phyloP scores from a whole-genome alignment of 2,329 filamentous ascomycete species.

The Clarireedia paspali region DNA sequence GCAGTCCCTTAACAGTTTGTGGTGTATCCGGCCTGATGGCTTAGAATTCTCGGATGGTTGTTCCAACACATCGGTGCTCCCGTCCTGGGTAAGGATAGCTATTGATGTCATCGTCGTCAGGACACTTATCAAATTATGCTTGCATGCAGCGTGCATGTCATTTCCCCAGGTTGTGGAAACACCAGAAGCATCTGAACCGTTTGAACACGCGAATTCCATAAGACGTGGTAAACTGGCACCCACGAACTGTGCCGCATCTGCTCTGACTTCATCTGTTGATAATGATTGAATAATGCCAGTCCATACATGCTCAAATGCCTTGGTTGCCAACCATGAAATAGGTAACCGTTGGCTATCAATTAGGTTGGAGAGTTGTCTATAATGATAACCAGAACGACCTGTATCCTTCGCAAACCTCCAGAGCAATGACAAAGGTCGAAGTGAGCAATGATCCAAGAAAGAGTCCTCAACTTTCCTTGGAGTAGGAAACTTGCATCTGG shows the following conservation, averaged over 20 bases:
- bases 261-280: slow-evolving; percentile 26
- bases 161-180: not conserved
- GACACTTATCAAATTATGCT: slow-evolving; percentile 35
- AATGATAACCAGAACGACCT: slow-evolving; percentile 29
- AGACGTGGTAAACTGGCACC: slow-evolving; percentile 29
- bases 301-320: slow-evolving; percentile 37
- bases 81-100: slow-evolving; percentile 23
- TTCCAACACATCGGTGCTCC: not conserved
- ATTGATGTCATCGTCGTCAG: slow-evolving; percentile 36
- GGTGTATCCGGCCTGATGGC: not conserved
- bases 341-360: slow-evolving; percentile 32
- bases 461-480: slow-evolving; percentile 28
- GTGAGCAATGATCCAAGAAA: slow-evolving; percentile 16
- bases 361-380: slow-evolving; percentile 33
- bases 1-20: not conserved
- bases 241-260: slow-evolving; percentile 33
- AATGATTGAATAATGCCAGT: slow-evolving; percentile 31
- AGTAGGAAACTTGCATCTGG: slow-evolving; percentile 30
- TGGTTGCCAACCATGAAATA: slow-evolving; percentile 37
- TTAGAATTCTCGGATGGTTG: not conserved
- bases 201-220: slow-evolving; percentile 6
- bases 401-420: slow-evolving; percentile 30
- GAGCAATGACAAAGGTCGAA: slow-evolving; percentile 31
- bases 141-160: slow-evolving; percentile 14
- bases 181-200: not conserved